phyloP scores from a whole-genome alignment of 1,284 basidiomycete species.

The Apiotrichum siamense region DNA sequence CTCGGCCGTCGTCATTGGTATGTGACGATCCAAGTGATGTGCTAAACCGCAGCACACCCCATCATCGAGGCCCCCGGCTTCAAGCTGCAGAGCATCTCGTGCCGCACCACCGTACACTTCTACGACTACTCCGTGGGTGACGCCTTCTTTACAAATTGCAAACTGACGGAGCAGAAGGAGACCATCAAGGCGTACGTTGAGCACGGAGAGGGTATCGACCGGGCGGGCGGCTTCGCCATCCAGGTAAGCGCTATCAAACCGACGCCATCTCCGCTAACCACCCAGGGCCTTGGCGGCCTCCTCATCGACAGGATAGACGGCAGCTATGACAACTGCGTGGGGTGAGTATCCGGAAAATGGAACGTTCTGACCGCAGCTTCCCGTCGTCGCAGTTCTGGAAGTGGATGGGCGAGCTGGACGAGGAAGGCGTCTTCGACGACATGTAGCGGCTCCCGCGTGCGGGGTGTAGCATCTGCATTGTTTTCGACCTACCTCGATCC shows the following conservation, averaged over 20 bases:
- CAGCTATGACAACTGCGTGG: constrained; percentile 87
- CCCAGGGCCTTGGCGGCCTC: constrained; percentile 69
- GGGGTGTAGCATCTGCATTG: constrained; percentile 1
- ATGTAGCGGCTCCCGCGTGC: constrained; percentile 19
- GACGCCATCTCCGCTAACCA: constrained; percentile 1
- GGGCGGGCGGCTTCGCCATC: constrained; percentile 91
- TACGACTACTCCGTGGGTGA: constrained; percentile 58
- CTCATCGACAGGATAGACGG: constrained; percentile 81
- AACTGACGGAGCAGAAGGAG: constrained; percentile 29
- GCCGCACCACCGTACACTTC: constrained; percentile 74
- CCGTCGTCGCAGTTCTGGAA: constrained; percentile 44
- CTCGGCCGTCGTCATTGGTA: constrained; percentile 75
- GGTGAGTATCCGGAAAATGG: constrained; percentile 43
- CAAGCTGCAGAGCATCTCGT: constrained; percentile 75
- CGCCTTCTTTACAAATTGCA: background rate
- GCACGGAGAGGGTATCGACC: constrained; percentile 79
- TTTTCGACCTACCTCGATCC: too few relatives aligned
- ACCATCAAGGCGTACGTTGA: constrained; percentile 79
- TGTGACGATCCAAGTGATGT: constrained; percentile 23
- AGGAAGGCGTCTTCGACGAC: constrained; percentile 43
- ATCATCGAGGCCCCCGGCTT: constrained; percentile 79
- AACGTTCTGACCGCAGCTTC: constrained; percentile 24
- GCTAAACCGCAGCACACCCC: constrained; percentile 61
- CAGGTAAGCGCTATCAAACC: constrained; percentile 64
- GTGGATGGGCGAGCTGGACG: constrained; percentile 43